Base-by-base conservation (phyloP, 1,139 yeast genomes). In the Spencermartinsiella ligniputridi region DNA sequence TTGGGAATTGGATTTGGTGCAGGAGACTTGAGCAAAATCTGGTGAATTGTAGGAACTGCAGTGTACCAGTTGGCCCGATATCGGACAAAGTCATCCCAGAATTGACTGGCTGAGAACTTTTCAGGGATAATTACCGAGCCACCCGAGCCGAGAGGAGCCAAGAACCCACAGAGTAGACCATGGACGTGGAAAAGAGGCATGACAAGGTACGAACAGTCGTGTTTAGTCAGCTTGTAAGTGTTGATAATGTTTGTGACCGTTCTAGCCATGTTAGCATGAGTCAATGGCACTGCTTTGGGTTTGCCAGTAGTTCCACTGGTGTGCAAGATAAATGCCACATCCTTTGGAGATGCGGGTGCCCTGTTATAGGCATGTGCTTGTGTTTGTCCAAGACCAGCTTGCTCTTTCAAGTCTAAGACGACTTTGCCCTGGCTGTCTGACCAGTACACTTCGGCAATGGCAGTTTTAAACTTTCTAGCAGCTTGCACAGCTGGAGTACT, bases 181-280 rank as follows among this genome's bases (percentile, higher is more conserved):
- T 81, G 88, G 27, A 81, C 87, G 56, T 81, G 88, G 70, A 81
- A 81, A 35, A 81, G 64, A 1, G 88, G 88, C 88, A 81, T 81
- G 29, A 81, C 86, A 33, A 81, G 64, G 54, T 79, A 79, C 2
- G 82, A 69, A 18, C 73, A 60, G 57, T 81, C 88, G 6, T 55
- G 46, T 0, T 66, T 50, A 2, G 73, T 60, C 43, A 81, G 61
- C 34, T 68, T 67, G 60, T 81, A 81, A 3, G 86, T 79, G 49
- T 69, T 67, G 12, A 74, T 64, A 48, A 81, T 78, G 66, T 81
- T 81, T 33, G 58, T 53, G 61, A 79, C 75, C 12, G 84, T 76
- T 33, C 78, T 70, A 3, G 36, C 71, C 62, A 81, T 72, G 62
- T 81, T 81, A 32, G 67, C 61, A 56, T 81, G 87, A 32, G 83